Conservation (phyloP, 768 basidiomycete genomes). For the Fistulinella prunicolor region DNA sequence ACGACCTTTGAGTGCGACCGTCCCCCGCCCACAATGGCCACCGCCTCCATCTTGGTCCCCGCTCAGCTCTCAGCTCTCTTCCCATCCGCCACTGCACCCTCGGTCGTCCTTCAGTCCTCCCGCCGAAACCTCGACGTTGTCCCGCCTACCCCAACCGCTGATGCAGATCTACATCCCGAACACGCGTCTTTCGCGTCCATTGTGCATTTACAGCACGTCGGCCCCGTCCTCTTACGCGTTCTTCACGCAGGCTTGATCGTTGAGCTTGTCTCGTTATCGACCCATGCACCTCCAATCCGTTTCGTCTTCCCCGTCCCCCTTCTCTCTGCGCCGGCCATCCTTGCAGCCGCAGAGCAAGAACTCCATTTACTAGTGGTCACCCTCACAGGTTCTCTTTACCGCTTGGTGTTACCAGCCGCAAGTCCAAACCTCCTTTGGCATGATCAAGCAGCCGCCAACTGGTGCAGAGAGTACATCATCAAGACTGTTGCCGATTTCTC, state of each 20-base stretch:
- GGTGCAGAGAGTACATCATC: constrained; percentile 67
- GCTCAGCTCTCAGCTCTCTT: constrained; percentile 66
- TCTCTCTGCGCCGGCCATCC: constrained; percentile 61
- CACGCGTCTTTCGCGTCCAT: constrained; percentile 69
- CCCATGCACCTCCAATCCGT: constrained; percentile 62
- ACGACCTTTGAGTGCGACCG: no score
- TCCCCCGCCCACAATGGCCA: constrained; percentile 21
- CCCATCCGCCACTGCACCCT: constrained; percentile 47
- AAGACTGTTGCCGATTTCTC: constrained; percentile 46
- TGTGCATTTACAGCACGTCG: constrained; percentile 54
- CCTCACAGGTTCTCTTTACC: constrained; percentile 65
- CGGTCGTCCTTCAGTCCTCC: constrained; percentile 55
- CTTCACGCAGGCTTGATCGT: constrained; percentile 71
- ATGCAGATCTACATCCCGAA: constrained; percentile 51
- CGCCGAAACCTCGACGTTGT: constrained; percentile 46
- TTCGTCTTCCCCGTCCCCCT: constrained; percentile 74
- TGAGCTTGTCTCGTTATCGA: constrained; percentile 74
- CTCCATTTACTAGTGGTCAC: constrained; percentile 75
- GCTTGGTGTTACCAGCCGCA: constrained; percentile 62
- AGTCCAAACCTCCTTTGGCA: constrained; percentile 56
- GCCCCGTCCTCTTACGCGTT: constrained; percentile 69
- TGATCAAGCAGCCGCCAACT: constrained; percentile 49
- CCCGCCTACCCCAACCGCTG: constrained; percentile 40
- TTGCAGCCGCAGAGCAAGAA: constrained; percentile 44
- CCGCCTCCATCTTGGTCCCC: constrained; percentile 43